Base-by-base conservation (phyloP, 768 basidiomycete species). In the Tylopilus vinaceipallidus region DNA sequence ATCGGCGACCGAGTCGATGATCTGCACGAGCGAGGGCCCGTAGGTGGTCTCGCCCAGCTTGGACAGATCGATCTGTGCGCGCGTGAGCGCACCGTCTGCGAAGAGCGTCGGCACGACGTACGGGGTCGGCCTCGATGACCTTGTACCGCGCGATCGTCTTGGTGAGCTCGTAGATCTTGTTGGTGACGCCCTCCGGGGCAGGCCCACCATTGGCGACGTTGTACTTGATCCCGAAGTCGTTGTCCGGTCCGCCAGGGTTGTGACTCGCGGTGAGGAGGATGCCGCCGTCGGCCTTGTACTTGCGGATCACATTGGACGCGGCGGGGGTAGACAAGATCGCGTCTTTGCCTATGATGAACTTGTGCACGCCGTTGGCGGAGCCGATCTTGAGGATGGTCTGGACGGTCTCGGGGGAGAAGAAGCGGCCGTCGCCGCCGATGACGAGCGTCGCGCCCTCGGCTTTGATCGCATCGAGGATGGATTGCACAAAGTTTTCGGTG, bases 211-310 rank as follows among this genome's bases (percentile, higher is more conserved):
- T 99, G 33, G 87, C 86, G 41, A 93, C 88, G 71, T 99, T 99
- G 77, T 97, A 99, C 73, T 99, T 98, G 82, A 99, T 98, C 41
- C 97, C 97, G 68, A 98, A 99, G 71, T 99, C 97, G 61, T 90
- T 88, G 65, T 92, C 81, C n/a, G 97, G 97, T 20, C 97, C 97
- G 47, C 97, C 97, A 16, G 97, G 95, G 71, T 99, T 99, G 78
- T 99, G 97, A 53, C 85, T 88, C 16, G 97, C 97, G 6, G 97
- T 99, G 56, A 99, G 78, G 46, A 99, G 78, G 70, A 99, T 99
- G 56, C 97, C 97, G 38, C 97, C 97, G 59, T 91, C 83, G 4
- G 95, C 95, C 71, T 97, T 93, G 76, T 92, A 92, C 61, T 93
- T 92, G 56, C 97, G 79, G 71, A 99, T 99, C 59, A 97, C 73